Evolutionary conservation across 2,329 filamentous ascomycete genomes (phyloP), one percentile per base, ranked within the genome.

Genomic region (Curvularia spicifera): DNA sequence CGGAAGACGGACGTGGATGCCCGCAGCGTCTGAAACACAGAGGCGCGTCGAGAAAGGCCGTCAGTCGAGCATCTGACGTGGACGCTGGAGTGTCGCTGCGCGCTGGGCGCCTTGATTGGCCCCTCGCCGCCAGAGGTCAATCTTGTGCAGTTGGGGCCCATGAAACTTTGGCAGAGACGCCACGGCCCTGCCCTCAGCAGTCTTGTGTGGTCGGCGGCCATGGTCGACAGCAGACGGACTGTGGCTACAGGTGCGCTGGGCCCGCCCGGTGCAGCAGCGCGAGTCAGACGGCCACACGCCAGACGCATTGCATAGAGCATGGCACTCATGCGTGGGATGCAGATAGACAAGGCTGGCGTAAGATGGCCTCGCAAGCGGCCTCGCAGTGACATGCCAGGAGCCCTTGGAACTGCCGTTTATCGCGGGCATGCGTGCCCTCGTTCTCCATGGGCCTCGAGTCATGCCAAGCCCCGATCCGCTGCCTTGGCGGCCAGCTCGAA

Each of bases 31-130:
- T 74, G 70, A 73, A 73, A 73, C 70, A 61, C 64, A 68, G 64
- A 70, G 68, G 70, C 69, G 71, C 68, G 68, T 68, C 67, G 65
- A 65, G 35, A 50, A 39, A 60, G 55, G 54, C 60, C 53, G 58
- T 60, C 58, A 56, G 57, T 63, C 58, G 51, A 58, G 59, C 59
- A 60, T 69, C 70, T 73, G 69, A 72, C 71, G 70, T 74, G 70
- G 67, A 68, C 66, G 57, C 51, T 49, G n/a, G 26, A 47, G 51
- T 60, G 50, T 29, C 54, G 33, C 31, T 51, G 53, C 13, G 45
- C 45, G 54, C 47, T 42, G 39, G 26, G 44, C 31, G 22, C 40
- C 48, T 49, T 61, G 52, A 61, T 65, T 65, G 61, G 65, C 24
- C 29, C 10, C 24, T 13, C 24, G 26, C 55, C 24, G 59, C 65